phyloP scores from a whole-genome alignment of 2,329 filamentous ascomycete genomes.

The Thelonectria olida region DNA sequence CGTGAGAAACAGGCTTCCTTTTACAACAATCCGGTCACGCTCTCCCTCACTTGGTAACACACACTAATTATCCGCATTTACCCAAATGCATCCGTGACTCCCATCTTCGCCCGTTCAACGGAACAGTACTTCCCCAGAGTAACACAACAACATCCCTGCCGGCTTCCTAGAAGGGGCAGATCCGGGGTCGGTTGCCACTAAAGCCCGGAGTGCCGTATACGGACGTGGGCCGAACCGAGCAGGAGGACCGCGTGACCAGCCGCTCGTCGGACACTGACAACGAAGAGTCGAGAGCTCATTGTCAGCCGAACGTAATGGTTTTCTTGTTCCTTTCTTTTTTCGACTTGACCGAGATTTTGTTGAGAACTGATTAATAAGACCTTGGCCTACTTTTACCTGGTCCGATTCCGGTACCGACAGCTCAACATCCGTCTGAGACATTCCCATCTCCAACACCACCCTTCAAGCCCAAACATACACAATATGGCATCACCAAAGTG shows the following conservation, averaged over 20 bases:
- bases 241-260: constrained; percentile 10
- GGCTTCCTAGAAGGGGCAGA: constrained; percentile 25
- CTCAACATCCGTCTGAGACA: background rate
- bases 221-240: constrained; percentile 19
- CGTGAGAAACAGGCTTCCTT: constrained; percentile 13
- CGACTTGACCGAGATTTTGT: constrained; percentile 8
- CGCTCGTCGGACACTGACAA: background rate
- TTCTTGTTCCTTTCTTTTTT: background rate
- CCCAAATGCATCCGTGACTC: constrained; percentile 12
- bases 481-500: constrained; percentile 56
- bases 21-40: constrained; percentile 13
- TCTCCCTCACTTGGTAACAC: background rate
- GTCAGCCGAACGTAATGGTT: background rate
- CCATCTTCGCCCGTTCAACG: background rate
- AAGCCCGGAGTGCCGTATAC: constrained; percentile 21
- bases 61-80: constrained; percentile 8
- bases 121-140: background rate
- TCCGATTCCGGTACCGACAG: background rate
- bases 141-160: background rate
- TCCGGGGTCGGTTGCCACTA: constrained; percentile 18
- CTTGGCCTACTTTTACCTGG: background rate
- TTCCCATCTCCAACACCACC: background rate
- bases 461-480: constrained; percentile 1
- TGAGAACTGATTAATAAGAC: background rate
- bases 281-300: background rate